Evolutionary conservation across 805 yeast genomes (phyloP), one percentile per base, ranked within the genome.

Genomic region (Wickerhamomyces rabaulensis): DNA sequence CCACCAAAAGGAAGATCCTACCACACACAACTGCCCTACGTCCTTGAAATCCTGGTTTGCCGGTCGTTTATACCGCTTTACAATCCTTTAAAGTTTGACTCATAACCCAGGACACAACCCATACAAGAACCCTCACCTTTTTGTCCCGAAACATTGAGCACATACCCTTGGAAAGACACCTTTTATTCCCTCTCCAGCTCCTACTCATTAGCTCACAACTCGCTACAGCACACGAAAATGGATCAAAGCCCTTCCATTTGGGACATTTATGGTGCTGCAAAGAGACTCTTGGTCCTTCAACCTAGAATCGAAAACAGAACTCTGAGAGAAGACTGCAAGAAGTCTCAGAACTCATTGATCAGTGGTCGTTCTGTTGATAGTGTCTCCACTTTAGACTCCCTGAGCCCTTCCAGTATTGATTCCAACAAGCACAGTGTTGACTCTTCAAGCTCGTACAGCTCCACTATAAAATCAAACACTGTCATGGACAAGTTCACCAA

Each of bases 191-290:
- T n/a, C n/a, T n/a, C n/a, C n/a, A n/a, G n/a, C n/a, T n/a, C n/a
- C n/a, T n/a, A n/a, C n/a, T n/a, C n/a, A n/a, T n/a, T n/a, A n/a
- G n/a, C n/a, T n/a, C n/a, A n/a, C n/a, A n/a, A n/a, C n/a, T n/a
- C n/a, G n/a, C n/a, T n/a, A n/a, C 23, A n/a, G 35, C 41, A 9
- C 20, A 53, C n/a, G n/a, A 27, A 10, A 17, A 33, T 33, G 36
- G 36, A 33, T 16, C 36, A 33, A 33, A 33, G 20, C 20, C 59
- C 64, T 31, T 59, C 64, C 13, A 54, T 63, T 16, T 63, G 67
- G 67, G 67, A 63, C 43, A 60, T 63, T 23, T 63, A 61, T 48
- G 46, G 61, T 2, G 62, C 63, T 36, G 67, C 67, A 4, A 61
- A 59, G 52, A 61, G 57, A 44, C 52, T 63, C 21, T 51, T 63